Evolutionary conservation across 768 basidiomycete genomes (phyloP), one percentile per base, ranked within the genome.

Genomic region (Russula compacta): DNA sequence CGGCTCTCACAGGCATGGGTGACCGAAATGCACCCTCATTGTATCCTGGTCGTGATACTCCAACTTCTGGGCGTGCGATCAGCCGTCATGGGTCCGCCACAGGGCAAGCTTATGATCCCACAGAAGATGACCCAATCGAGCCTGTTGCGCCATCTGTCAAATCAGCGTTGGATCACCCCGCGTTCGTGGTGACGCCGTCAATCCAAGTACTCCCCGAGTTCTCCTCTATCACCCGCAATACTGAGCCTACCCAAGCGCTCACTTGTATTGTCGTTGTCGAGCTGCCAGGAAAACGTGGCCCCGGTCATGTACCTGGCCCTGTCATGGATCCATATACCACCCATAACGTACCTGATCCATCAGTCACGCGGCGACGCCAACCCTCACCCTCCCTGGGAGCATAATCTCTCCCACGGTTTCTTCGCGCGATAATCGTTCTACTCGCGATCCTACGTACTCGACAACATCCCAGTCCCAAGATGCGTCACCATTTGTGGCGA

Each of bases 161-260:
- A 66, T 82, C 81, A 21, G 71, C 69, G 29, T 66, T 66, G 24
- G 71, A 70, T 6, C 79, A 84, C 59, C 71, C 80, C 24, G 78
- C 81, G 60, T 92, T 89, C 69, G 83, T 98, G 65, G 87, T 97
- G 69, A 85, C 93, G 1, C 97, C 97, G 7, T 85, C 87, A 29
- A 97, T 99, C 69, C 89, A 92, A 71, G 91, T 98, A 69, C 85
- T 93, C 47, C 85, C 95, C 6, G 97, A 99, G 74, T 95, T 92
- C 71, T 79, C 89, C 0, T 86, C 86, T 19, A 79, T 98, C 38
- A 81, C 88, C 11, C 82, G 92, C 57, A 82, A 83, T 46, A 77
- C 71, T 60, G 83, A 87, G 64, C 66, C 79, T 38, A 90, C 83
- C 66, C 92, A 95, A 72, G 88, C 91, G 1, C 75, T 98, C 64